A percentile compares a stretch with the other conserved stretches of the same genome.
phyloP scores from a whole-genome alignment of 2,329 filamentous ascomycete species.

The Talaromyces albobiverticillius region DNA sequence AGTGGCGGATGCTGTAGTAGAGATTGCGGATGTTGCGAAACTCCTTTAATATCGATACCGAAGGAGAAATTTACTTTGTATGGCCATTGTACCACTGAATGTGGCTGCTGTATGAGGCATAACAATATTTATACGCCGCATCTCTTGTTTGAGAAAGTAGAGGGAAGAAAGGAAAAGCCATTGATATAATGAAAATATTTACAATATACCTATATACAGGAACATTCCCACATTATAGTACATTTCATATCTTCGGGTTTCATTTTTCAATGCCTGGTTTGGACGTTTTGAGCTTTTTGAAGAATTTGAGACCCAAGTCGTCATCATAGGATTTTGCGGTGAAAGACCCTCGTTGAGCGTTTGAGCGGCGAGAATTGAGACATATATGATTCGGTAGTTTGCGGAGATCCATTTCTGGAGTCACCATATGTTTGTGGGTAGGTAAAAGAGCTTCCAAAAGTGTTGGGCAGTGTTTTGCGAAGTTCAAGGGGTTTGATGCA shows the following conservation, averaged over 20 bases:
- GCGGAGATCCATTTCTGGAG: no score
- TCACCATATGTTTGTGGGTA: no score
- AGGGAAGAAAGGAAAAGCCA: background rate
- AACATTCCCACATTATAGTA: background rate
- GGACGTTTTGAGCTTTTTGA: background rate
- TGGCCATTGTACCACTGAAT: conserved; percentile 3
- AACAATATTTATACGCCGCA: background rate
- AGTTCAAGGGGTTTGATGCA: no score
- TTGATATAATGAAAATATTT: background rate
- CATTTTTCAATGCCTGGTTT: background rate
- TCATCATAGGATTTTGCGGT: no score
- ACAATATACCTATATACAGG: background rate
- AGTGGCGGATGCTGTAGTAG: conserved; percentile 5
- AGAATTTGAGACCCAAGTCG: background rate
- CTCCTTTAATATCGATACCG: background rate
- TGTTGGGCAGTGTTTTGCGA: no score
- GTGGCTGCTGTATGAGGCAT: conserved; percentile 1
- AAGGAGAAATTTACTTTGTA: background rate
- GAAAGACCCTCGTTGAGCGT: no score
- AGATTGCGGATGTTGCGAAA: conserved; percentile 3
- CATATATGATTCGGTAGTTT: no score
- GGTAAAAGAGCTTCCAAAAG: no score
- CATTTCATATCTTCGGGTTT: background rate
- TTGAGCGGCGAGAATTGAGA: no score
- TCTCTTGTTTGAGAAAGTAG: background rate